A percentile compares a stretch with the other conserved stretches of the same genome.
Conservation (phyloP, 1,284 basidiomycete species). For the Puccinia coronata region DNA sequence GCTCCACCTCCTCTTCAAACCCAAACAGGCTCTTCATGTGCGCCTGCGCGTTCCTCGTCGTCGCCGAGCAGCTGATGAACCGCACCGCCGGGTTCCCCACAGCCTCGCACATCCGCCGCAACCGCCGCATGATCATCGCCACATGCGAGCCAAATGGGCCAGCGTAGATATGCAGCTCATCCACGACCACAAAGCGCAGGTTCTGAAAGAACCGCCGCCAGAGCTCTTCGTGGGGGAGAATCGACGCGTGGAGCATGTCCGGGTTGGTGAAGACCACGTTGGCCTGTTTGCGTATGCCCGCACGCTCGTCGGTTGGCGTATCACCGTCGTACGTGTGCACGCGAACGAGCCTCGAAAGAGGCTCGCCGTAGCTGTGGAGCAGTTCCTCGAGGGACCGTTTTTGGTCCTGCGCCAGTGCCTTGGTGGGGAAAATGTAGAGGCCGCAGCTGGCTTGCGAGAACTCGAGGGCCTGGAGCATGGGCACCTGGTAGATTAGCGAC, state of each 20-base stretch:
- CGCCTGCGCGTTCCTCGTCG: slow-evolving; percentile 71
- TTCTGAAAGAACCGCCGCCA: slow-evolving; percentile 75
- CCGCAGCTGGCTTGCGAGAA: slow-evolving; percentile 69
- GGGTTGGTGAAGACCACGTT: slow-evolving; percentile 64
- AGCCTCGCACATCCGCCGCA: slow-evolving; percentile 77
- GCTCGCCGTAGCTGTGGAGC: slow-evolving; percentile 66
- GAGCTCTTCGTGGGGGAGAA: slow-evolving; percentile 77
- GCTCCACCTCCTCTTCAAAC: slow-evolving; percentile 67
- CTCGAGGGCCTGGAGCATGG: slow-evolving; percentile 71
- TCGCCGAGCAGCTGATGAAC: slow-evolving; percentile 87
- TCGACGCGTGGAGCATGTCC: slow-evolving; percentile 82
- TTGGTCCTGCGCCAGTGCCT: slow-evolving; percentile 91
- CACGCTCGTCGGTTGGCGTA: slow-evolving; percentile 68
- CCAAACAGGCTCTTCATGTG: slow-evolving; percentile 78
- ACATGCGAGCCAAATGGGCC: slow-evolving; percentile 65
- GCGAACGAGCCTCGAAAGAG: slow-evolving; percentile 64
- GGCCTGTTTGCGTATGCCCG: slow-evolving; percentile 59
- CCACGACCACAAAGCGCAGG: slow-evolving; percentile 76
- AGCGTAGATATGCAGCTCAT: slow-evolving; percentile 61
- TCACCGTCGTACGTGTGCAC: slow-evolving; percentile 86
- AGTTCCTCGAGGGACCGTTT: slow-evolving; percentile 70
- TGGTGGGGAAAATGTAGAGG: slow-evolving; percentile 86
- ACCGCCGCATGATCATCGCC: slow-evolving; percentile 73
- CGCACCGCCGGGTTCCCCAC: slow-evolving; percentile 71
- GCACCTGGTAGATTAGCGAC: slow-evolving; percentile 81